Evolutionary conservation across 192 early-diverging fungal genomes (phyloP).

Genomic region (Dispira simplex): DNA sequence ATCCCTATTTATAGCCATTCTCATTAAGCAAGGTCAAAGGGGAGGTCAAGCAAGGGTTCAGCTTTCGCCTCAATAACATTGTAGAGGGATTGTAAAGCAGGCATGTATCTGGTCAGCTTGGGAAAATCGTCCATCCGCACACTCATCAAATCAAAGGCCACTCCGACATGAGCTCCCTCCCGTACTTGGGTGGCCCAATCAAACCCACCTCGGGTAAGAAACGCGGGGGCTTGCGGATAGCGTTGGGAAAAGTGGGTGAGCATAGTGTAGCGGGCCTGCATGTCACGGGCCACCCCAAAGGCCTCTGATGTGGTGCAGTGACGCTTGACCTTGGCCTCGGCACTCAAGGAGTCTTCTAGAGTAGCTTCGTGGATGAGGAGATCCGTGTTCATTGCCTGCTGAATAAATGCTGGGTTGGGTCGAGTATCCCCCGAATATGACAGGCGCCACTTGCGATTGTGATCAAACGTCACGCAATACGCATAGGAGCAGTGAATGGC

Average conservation of each 20-base stretch:
- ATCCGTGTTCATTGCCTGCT: slow-evolving; percentile 41
- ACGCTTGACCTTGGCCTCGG: slow-evolving; percentile 60
- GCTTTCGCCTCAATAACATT: too few species aligned
- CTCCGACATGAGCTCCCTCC: slow-evolving; percentile 24
- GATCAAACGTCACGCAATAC: slow-evolving; percentile 59
- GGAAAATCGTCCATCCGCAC: slow-evolving; percentile 32
- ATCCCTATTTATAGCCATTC: too few species aligned
- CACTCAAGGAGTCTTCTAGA: slow-evolving; percentile 49
- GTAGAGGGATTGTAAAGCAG: slow-evolving; percentile 37
- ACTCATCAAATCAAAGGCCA: slow-evolving; percentile 69
- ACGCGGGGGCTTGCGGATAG: slow-evolving; percentile 69
- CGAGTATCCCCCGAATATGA: slow-evolving; percentile 93
- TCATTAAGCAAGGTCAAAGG: too few species aligned
- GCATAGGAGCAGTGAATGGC: slow-evolving; percentile 77
- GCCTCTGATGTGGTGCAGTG: slow-evolving; percentile 85
- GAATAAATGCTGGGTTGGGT: slow-evolving; percentile 56
- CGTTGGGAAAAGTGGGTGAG: slow-evolving; percentile 96
- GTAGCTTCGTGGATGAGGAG: slow-evolving; percentile 90
- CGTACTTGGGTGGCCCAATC: background rate
- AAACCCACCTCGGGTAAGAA: slow-evolving; percentile 21
- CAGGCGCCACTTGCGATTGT: slow-evolving; percentile 55
- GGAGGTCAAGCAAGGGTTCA: too few species aligned
- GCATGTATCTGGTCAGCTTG: slow-evolving; percentile 29
- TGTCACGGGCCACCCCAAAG: slow-evolving; percentile 59
- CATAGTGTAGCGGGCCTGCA: slow-evolving; percentile 69